Evolutionary conservation across 1,284 basidiomycete genomes (phyloP), one percentile per base, ranked within the genome.

Genomic region (Microbotryomycetes sp.): DNA sequence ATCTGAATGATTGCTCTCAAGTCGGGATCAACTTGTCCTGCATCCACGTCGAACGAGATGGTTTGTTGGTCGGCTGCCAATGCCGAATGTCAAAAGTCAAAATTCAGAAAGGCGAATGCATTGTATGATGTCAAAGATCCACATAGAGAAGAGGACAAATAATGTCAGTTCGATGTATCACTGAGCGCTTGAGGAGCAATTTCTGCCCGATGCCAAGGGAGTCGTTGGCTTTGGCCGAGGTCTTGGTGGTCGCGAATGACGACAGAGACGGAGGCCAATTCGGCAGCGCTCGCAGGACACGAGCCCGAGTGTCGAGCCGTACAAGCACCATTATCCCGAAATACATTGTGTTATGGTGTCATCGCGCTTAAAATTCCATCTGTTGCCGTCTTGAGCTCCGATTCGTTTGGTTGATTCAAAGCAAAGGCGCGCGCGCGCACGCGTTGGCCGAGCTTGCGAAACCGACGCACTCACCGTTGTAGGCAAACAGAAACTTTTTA

Each of bases 401-500:
- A n/a, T n/a, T n/a, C n/a, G n/a, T n/a, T n/a, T n/a, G n/a, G n/a
- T n/a, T n/a, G n/a, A n/a, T n/a, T n/a, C n/a, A n/a, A n/a, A n/a
- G n/a, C n/a, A n/a, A n/a, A n/a, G n/a, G n/a, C n/a, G n/a, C n/a
- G n/a, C n/a, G n/a, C n/a, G n/a, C n/a, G n/a, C n/a, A n/a, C 22
- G 9, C 22, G 15, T 50, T 22, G 22, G 12, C n/a, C 9, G 49
- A 50, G 26, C n/a, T n/a, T n/a, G n/a, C 30, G 36, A 31, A 49
- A 25, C 12, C 28, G n/a, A 49, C 23, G 56, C 22, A 58, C 25
- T 46, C 19, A 48, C 45, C 30, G 29, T 63, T 22, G 60, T 64
- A 69, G 54, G 54, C 30, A 53, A 69, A 58, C 12, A 64, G 29
- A 58, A 67, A 64, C 25, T 57, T 46, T 19, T 67, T 56, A 16